Base-by-base conservation (phyloP, 2,329 filamentous ascomycete species). In the Pseudogymnoascus sp. region DNA sequence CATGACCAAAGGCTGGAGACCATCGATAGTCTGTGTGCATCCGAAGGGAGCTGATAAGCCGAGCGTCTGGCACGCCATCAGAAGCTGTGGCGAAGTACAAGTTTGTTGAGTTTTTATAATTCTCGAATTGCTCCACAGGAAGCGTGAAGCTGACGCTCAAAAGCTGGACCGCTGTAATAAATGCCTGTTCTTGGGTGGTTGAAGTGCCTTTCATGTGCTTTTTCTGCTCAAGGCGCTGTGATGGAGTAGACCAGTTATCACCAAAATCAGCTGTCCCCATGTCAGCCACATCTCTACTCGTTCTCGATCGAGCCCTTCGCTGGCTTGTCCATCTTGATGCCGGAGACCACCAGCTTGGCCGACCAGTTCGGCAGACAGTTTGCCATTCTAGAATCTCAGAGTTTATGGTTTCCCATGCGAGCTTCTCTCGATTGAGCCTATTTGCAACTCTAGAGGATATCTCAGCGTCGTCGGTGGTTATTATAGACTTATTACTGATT, bases 311-410 rank as follows among this genome's bases (percentile, higher is more conserved):
- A 16, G 5, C n/a, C n/a, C 39, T 21, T 13, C 31, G 11, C 8
- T 34, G 60, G 4, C 63, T 23, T 34, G 28, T 62, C 28, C 41
- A 39, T 11, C 68, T 72, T 11, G 71, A 67, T 51, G 70, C 68
- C 14, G 70, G 68, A n/a, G 69, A 72, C 71, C 71, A 74, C 70
- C 72, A 73, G 63, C 71, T 73, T 14, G 72, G 72, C 36, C 69
- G 64, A 23, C 72, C 71, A 51, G 70, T 71, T 36, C 66, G 64
- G 61, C 71, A 73, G 19, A 71, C 68, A 45, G 69, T 69, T 43
- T 73, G 69, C 72, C 72, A 74, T 65, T 73, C 72, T 13, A 65
- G 67, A 43, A 73, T 71, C 66, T 74, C 72, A 34, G 65, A 61
- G 31, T 72, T 67, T 31, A 73, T 73, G 7, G 73, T 67, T 21